phyloP scores from a whole-genome alignment of 176 grass and related monocot genomes.

The Carex kokanica region DNA sequence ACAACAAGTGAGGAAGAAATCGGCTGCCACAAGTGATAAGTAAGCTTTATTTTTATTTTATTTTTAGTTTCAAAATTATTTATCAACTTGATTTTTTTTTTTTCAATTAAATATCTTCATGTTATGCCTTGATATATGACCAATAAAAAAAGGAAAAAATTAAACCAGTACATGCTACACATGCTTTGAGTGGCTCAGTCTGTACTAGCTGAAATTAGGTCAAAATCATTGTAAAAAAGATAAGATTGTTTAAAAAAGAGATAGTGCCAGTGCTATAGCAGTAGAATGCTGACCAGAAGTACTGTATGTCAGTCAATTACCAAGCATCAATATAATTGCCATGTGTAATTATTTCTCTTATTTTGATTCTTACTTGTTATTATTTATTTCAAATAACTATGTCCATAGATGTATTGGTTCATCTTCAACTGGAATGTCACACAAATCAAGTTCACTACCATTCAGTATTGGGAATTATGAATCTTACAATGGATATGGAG shows the following conservation, averaged over 20 bases:
- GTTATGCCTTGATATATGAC: not conserved
- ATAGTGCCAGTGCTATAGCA: not conserved
- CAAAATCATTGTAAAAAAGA: not conserved
- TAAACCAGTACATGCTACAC: not conserved
- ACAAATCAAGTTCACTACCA: conserved; percentile 40
- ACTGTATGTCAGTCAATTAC: not conserved
- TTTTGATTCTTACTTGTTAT: conserved; percentile 22
- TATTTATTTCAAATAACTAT: not conserved
- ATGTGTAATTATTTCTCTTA: not conserved
- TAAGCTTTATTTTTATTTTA: not conserved
- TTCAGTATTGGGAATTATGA: conserved; percentile 37
- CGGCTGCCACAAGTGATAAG: conserved; percentile 54
- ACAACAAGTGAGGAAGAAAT: conserved; percentile 57
- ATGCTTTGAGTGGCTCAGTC: not conserved
- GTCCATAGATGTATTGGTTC: conserved; percentile 50
- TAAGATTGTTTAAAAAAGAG: not conserved
- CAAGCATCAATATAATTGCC: not conserved
- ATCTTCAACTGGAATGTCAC: conserved; percentile 51
- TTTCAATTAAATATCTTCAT: not conserved
- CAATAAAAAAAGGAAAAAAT: not conserved
- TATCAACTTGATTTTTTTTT: not conserved
- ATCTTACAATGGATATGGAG: conserved; percentile 31
- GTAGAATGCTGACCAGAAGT: not conserved
- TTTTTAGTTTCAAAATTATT: not conserved
- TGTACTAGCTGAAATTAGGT: not conserved